phyloP scores from a whole-genome alignment of 345 rosid species.

The Pelargonium nanum region DNA sequence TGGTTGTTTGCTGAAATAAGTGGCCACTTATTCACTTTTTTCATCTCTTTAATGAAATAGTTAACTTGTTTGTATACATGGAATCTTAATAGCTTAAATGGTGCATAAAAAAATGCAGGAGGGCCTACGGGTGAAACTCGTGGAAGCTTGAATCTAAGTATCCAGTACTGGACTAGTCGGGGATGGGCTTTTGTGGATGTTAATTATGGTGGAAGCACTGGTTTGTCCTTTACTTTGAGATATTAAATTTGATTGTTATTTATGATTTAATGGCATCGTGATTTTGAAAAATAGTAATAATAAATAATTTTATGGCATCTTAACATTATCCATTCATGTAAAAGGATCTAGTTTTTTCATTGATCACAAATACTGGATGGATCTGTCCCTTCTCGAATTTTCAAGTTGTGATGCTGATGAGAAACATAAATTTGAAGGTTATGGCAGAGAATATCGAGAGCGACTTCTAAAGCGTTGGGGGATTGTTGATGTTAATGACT shows the following conservation, averaged over 20 bases:
- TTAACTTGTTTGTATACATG: too few species aligned
- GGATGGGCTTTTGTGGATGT: slow-evolving; percentile 99
- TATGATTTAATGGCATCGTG: background rate
- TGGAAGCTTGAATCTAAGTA: slow-evolving; percentile 56
- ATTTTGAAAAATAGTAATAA: background rate
- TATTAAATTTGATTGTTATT: background rate
- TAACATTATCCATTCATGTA: background rate
- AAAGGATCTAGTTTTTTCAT: background rate
- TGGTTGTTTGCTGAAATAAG: too few species aligned
- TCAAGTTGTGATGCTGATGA: slow-evolving; percentile 9
- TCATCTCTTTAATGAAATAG: too few species aligned
- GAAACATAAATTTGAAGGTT: slow-evolving; percentile 42
- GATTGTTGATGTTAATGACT: slow-evolving; percentile 88
- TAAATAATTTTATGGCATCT: background rate
- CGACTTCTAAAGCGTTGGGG: slow-evolving; percentile 75
- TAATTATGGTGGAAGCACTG: slow-evolving; percentile 98
- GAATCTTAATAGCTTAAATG: background rate
- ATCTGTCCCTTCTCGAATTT: background rate
- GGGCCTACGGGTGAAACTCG: slow-evolving; percentile 85
- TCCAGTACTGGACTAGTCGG: slow-evolving; percentile 95
- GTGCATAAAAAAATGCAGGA: slow-evolving; percentile 32
- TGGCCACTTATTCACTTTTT: too few species aligned
- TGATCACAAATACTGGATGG: background rate
- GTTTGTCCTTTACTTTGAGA: slow-evolving; percentile 34
- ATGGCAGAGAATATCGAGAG: slow-evolving; percentile 89